These are phyloP conservation scores for Fusarium palustre DNA, from an alignment of 2,329 filamentous ascomycete species.

Conservation along the genomic window DNA sequence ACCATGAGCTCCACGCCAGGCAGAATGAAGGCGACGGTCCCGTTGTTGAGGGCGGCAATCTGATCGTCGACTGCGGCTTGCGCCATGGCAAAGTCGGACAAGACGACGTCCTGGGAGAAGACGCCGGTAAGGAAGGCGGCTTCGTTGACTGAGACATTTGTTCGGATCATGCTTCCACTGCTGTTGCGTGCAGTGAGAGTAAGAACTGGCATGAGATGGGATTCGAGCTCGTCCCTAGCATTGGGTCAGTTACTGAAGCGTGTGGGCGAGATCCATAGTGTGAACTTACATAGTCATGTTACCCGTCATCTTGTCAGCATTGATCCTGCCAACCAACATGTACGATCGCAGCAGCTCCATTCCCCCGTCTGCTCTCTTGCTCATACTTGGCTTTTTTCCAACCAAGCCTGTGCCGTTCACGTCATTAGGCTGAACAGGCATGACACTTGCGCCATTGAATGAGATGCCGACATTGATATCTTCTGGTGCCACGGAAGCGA, in stretches of 20 bases:
- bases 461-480: conserved; percentile 67
- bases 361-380: conserved; percentile 35
- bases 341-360: conserved; percentile 70
- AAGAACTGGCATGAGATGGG: conserved; percentile 75
- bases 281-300: conserved; percentile 70
- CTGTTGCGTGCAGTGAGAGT: conserved; percentile 70
- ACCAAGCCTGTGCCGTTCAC: conserved; percentile 45
- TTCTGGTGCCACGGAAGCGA: conserved; percentile 62
- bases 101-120: conserved; percentile 69
- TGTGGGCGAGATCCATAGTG: conserved; percentile 16
- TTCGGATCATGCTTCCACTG: conserved; percentile 65
- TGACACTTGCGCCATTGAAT: conserved; percentile 63
- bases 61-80: conserved; percentile 63
- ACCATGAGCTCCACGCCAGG: conserved; percentile 76
- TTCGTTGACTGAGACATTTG: conserved; percentile 76
- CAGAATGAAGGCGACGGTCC: conserved; percentile 73
- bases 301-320: conserved; percentile 64
- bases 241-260: conserved; percentile 16
- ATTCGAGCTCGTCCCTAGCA: conserved; percentile 67
- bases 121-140: conserved; percentile 78
- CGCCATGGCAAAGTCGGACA: conserved; percentile 63
- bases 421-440: conserved; percentile 44
- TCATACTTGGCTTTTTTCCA: conserved; percentile 31
- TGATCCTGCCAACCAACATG: conserved; percentile 76
- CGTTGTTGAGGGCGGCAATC: conserved; percentile 59